Conservation (phyloP, 805 yeast genomes). For the Saccharomycopsis sp. region DNA sequence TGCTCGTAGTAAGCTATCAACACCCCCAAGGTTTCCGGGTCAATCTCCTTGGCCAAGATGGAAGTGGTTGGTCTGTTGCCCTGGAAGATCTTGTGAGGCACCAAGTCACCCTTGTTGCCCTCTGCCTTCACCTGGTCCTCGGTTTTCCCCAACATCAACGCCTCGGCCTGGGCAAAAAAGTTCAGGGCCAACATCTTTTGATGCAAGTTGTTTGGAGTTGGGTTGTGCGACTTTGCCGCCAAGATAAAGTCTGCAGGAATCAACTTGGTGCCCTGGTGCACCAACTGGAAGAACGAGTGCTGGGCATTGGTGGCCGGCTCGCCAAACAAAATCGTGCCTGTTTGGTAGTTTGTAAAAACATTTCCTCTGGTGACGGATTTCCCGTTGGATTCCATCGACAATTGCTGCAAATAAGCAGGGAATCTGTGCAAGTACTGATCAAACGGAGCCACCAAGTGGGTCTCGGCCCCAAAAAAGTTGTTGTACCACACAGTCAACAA, state of each 20-base stretch:
- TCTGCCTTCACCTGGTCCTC: conserved; percentile 76
- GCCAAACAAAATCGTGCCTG: conserved; percentile 93
- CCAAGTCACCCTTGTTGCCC: conserved; percentile 77
- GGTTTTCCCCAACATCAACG: conserved; percentile 92
- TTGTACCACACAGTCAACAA: conserved; percentile 95
- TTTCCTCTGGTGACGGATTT: conserved; percentile 92
- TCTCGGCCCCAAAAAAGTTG: conserved; percentile 96
- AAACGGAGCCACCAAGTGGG: conserved; percentile 96
- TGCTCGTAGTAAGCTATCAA: conserved; percentile 97
- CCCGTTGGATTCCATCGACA: conserved; percentile 99
- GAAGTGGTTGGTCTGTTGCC: conserved; percentile 99
- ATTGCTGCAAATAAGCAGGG: conserved; percentile 98
- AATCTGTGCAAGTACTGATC: conserved; percentile 98
- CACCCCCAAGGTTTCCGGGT: conserved; percentile 94
- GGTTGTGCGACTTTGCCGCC: conserved; percentile 98
- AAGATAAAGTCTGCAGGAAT: conserved; percentile 95
- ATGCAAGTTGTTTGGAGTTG: conserved; percentile 87
- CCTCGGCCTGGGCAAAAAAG: conserved; percentile 97
- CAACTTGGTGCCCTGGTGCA: conserved; percentile 97
- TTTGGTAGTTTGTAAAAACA: conserved; percentile 85
- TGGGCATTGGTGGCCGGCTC: conserved; percentile 99
- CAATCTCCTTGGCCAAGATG: conserved; percentile 87
- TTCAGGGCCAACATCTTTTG: conserved; percentile 98
- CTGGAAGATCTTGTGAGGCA: conserved; percentile 92
- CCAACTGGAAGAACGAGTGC: conserved; percentile 98